These are phyloP conservation scores for Periglandula ipomoeae DNA, from an alignment of 2,329 filamentous ascomycete species.

Conservation along the genomic window DNA sequence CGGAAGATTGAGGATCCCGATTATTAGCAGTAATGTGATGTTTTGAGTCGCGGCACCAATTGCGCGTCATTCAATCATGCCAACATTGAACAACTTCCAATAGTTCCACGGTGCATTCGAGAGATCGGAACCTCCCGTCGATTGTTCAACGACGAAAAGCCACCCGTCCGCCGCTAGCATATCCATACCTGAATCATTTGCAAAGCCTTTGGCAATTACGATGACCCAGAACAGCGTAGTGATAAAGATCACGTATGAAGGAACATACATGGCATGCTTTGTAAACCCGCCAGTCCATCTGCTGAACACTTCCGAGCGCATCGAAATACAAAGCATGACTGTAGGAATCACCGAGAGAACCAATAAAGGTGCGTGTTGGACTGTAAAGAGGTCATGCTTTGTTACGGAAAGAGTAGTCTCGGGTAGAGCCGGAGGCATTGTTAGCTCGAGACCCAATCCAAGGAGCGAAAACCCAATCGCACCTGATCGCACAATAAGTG, in stretches of 20 bases:
- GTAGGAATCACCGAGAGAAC: not conserved
- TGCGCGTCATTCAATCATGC: not conserved
- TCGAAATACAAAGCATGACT: not conserved
- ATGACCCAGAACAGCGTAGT: not conserved
- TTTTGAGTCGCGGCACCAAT: not conserved
- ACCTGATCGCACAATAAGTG: not conserved
- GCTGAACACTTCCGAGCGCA: not conserved
- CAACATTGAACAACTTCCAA: not conserved
- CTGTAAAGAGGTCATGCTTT: not conserved
- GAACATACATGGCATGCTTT: not conserved
- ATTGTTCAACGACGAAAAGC: not conserved
- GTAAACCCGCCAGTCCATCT: not conserved
- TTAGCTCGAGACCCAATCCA: not conserved
- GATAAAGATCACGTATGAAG: not conserved
- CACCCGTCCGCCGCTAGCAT: not conserved
- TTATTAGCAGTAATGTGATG: not conserved
- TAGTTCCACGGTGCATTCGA: not conserved
- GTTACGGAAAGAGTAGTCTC: not conserved
- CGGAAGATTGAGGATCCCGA: not conserved
- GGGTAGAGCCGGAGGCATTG: not conserved
- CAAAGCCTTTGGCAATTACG: not conserved
- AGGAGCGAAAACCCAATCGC: not conserved
- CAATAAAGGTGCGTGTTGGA: not conserved
- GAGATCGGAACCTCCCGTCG: not conserved
- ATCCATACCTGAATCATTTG: not conserved